phyloP scores from a whole-genome alignment of 257 asterid species.

The Anisodus tanguticus region DNA sequence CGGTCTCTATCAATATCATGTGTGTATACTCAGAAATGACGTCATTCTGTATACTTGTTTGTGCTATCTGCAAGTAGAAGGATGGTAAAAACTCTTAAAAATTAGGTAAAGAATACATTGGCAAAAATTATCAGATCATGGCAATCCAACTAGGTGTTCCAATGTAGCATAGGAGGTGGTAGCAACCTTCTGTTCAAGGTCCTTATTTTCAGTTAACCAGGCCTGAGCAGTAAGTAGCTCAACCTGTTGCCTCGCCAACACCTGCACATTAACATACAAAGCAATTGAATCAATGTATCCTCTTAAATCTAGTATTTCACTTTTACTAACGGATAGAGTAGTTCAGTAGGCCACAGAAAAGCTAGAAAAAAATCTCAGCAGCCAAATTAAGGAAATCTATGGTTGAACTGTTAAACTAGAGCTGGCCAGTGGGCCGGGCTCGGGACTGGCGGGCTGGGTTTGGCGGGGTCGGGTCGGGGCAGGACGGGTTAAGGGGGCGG shows the following conservation, averaged over 20 bases:
- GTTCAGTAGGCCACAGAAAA: background rate
- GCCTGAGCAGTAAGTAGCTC: constrained; percentile 83
- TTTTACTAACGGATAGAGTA: background rate
- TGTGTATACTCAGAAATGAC: constrained; percentile 72
- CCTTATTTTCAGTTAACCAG: constrained; percentile 70
- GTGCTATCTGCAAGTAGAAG: constrained; percentile 62
- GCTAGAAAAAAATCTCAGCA: background rate
- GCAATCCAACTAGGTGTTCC: background rate
- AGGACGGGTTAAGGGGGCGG: no score
- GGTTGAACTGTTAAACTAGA: background rate
- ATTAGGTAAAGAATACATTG: background rate
- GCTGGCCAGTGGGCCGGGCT: no score
- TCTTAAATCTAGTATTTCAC: background rate
- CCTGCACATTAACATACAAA: constrained; percentile 45
- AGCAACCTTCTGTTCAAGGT: constrained; percentile 74
- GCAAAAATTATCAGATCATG: background rate
- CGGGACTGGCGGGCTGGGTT: no score
- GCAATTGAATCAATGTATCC: background rate
- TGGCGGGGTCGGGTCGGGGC: no score
- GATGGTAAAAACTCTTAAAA: background rate
- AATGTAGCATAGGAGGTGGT: constrained; percentile 2
- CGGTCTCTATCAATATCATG: constrained; percentile 64
- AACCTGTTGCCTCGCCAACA: constrained; percentile 71
- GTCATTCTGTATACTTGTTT: constrained; percentile 58
- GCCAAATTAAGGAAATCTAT: constrained; percentile 15